These are phyloP conservation scores for Gremmenia infestans DNA, from an alignment of 2,329 filamentous ascomycete genomes.

Conservation along the genomic window DNA sequence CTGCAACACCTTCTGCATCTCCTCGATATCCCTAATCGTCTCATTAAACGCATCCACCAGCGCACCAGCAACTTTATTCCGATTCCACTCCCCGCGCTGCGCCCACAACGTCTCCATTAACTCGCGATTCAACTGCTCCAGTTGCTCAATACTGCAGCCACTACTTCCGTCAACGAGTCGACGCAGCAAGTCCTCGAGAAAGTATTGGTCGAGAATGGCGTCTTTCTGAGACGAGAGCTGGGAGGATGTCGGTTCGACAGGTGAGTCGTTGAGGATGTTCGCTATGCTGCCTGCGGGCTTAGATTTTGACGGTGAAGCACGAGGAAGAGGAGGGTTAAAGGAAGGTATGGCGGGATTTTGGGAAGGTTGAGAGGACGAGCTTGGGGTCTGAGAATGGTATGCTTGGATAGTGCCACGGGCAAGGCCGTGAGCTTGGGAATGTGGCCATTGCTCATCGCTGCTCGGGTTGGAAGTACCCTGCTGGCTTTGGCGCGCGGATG, in stretches of 20 bases:
- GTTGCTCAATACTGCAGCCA: slow-evolving; percentile 67
- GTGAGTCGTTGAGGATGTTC: slow-evolving; percentile 30
- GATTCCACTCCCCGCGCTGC: slow-evolving; percentile 75
- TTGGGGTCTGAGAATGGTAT: slow-evolving; percentile 28
- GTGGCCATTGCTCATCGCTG: slow-evolving; percentile 50
- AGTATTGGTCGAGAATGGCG: slow-evolving; percentile 38
- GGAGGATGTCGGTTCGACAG: slow-evolving; percentile 25
- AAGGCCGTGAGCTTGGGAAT: slow-evolving; percentile 54
- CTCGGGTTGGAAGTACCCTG: slow-evolving; percentile 34
- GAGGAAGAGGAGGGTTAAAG: slow-evolving; percentile 33
- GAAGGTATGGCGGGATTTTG: slow-evolving; percentile 34
- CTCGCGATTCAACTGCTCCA: slow-evolving; percentile 87
- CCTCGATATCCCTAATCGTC: slow-evolving; percentile 61
- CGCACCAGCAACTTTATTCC: slow-evolving; percentile 62
- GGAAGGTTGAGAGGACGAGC: slow-evolving; percentile 28
- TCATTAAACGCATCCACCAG: slow-evolving; percentile 71
- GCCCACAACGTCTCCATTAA: slow-evolving; percentile 90
- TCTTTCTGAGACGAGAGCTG: slow-evolving; percentile 29
- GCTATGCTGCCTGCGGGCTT: slow-evolving; percentile 22
- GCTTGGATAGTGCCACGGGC: slow-evolving; percentile 34
- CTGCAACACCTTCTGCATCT: slow-evolving; percentile 28
- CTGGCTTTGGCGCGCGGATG: slow-evolving; percentile 17
- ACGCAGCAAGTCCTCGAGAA: slow-evolving; percentile 20
- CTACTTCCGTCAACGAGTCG: slow-evolving; percentile 25
- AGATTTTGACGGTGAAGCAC: slow-evolving; percentile 16